phyloP scores from a whole-genome alignment of 164 flowering plant species.

The Sextonia rubra region DNA sequence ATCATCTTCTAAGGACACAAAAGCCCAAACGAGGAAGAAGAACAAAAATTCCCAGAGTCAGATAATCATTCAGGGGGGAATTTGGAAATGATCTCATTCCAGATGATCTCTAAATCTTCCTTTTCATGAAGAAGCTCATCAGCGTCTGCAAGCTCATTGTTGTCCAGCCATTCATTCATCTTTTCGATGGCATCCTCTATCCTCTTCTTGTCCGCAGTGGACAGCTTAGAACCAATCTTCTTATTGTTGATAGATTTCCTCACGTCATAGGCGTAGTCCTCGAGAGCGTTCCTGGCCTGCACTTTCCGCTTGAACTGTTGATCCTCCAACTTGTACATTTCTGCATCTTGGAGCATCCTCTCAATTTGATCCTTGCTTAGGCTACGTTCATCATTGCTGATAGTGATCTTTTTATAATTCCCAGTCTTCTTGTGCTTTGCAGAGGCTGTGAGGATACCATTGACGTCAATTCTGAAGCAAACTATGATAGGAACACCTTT shows the following conservation, averaged over 20 bases:
- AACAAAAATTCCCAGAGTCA: too few species aligned
- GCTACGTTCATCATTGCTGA: conserved; percentile 57
- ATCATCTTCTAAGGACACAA: too few species aligned
- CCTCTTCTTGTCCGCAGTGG: conserved; percentile 32
- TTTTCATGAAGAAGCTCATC: conserved; percentile 41
- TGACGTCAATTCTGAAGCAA: conserved; percentile 49
- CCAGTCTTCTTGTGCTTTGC: conserved; percentile 58
- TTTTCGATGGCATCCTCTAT: conserved; percentile 48
- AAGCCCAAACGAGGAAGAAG: too few species aligned
- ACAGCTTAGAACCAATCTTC: conserved; percentile 39
- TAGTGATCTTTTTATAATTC: conserved; percentile 55
- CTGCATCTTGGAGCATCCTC: conserved; percentile 55
- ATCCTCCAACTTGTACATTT: conserved; percentile 56
- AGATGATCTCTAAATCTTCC: conserved; percentile 6
- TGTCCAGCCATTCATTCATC: conserved; percentile 47
- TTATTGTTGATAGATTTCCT: conserved; percentile 50
- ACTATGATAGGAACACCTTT: conserved; percentile 46
- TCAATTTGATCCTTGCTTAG: conserved; percentile 56
- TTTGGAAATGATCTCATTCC: conserved; percentile 23
- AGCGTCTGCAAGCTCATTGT: conserved; percentile 43
- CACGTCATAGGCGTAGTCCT: conserved; percentile 53
- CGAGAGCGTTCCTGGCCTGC: conserved; percentile 47
- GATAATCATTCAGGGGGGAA: conserved; percentile 5
- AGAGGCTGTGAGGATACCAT: conserved; percentile 55
- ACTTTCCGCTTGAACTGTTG: conserved; percentile 59